phyloP scores from a whole-genome alignment of 208 protist species.

The Wallacemonas rigidus region DNA sequence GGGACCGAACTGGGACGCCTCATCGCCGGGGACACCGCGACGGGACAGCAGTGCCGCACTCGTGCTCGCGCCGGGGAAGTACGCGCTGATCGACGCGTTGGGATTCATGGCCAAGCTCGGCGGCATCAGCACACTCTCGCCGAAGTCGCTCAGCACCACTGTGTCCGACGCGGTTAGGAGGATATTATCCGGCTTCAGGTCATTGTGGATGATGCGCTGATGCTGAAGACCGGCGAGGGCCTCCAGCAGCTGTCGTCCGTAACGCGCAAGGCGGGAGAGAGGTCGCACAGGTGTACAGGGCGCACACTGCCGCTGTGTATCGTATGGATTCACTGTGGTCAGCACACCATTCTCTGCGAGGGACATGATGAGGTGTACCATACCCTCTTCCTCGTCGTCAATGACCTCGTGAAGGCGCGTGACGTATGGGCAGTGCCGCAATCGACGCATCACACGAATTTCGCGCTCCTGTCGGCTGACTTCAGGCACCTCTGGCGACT shows the following conservation, averaged over 20 bases:
- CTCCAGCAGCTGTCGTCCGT: slow-evolving; percentile 43
- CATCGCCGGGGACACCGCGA: not conserved
- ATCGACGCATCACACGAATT: slow-evolving; percentile 94
- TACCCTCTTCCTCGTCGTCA: slow-evolving; percentile 90
- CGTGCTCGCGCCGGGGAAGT: slow-evolving; percentile 10
- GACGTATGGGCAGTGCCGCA: slow-evolving; percentile 89
- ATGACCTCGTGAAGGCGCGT: slow-evolving; percentile 93
- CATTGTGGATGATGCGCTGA: slow-evolving; percentile 56
- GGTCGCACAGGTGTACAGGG: slow-evolving; percentile 43
- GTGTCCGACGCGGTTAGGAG: slow-evolving; percentile 34
- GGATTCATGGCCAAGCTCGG: slow-evolving; percentile 1
- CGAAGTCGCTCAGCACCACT: slow-evolving; percentile 55
- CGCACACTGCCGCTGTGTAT: slow-evolving; percentile 18
- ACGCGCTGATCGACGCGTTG: slow-evolving; percentile 8
- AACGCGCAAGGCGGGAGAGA: slow-evolving; percentile 29
- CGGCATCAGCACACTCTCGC: slow-evolving; percentile 33
- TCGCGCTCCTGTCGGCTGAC: slow-evolving; percentile 52
- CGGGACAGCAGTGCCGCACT: slow-evolving; percentile 20
- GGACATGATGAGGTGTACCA: slow-evolving; percentile 72
- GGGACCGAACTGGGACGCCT: not conserved
- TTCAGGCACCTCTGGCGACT: not conserved
- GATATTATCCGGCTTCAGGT: slow-evolving; percentile 76
- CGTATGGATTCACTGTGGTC: slow-evolving; percentile 34
- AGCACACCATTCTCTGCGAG: slow-evolving; percentile 46
- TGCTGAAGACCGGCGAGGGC: slow-evolving; percentile 49